A percentile compares a stretch with the other conserved stretches of the same genome.
These are phyloP conservation scores for Pythium apleroticum DNA, from an alignment of 352 stramenopile species.

Conservation along the genomic window DNA sequence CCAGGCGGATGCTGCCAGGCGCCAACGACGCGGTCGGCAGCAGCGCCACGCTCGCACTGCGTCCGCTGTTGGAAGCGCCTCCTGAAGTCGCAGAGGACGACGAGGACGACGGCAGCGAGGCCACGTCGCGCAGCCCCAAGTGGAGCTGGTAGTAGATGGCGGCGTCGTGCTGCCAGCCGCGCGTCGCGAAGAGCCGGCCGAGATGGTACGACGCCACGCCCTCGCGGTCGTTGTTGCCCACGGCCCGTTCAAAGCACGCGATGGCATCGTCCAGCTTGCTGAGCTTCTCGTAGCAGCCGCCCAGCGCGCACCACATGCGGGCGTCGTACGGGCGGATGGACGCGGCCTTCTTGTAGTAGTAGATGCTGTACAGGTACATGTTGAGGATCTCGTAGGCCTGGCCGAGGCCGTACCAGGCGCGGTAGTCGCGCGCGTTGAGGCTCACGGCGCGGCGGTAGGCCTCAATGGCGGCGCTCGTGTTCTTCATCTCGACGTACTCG, in stretches of 20 bases:
- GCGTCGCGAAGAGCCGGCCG: conserved; percentile 52
- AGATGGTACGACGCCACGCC: conserved; percentile 74
- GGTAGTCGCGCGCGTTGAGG: conserved; percentile 94
- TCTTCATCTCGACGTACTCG: conserved; percentile 99
- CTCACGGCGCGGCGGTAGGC: conserved; percentile 93
- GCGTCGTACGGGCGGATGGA: conserved; percentile 95
- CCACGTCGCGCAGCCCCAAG: conserved; percentile 43
- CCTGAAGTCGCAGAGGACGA: background rate
- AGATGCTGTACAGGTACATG: conserved; percentile 98
- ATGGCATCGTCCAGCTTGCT: conserved; percentile 67
- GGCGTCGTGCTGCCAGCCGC: conserved; percentile 52
- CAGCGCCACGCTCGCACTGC: conserved; percentile 10
- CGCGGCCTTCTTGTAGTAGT: conserved; percentile 98
- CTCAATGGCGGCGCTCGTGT: conserved; percentile 96
- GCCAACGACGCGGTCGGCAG: conserved; percentile 22
- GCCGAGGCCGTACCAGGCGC: conserved; percentile 98
- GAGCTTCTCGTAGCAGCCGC: conserved; percentile 81
- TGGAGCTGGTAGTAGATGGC: conserved; percentile 78
- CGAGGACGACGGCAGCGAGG: conserved; percentile 6
- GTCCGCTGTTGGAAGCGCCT: conserved; percentile 4
- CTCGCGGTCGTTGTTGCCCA: conserved; percentile 76
- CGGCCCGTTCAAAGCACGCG: conserved; percentile 70
- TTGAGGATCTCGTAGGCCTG: conserved; percentile 99
- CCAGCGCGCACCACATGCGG: conserved; percentile 97
- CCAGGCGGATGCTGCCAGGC: conserved; percentile 39